Percentiles rank a stretch among this genome's conserved stretches.
These are phyloP conservation scores for Coccomyxa sp. DNA, from an alignment of 139 green algal species.

Conservation along the genomic window DNA sequence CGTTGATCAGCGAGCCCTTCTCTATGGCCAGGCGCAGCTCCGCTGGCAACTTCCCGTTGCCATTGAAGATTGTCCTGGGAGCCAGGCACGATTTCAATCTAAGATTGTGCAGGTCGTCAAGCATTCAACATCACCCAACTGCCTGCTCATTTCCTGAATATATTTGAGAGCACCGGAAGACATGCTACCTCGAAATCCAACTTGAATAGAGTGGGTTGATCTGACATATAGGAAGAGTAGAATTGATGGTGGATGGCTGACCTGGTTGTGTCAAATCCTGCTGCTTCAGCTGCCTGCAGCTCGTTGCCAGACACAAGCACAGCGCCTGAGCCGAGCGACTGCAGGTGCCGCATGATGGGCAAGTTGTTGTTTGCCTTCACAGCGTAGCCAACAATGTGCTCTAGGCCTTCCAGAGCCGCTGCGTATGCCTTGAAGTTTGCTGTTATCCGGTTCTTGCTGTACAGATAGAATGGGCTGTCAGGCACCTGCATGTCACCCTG, in stretches of 20 bases:
- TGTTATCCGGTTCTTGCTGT: constrained; percentile 70
- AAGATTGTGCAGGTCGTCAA: too few relatives aligned
- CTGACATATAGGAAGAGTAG: too few relatives aligned
- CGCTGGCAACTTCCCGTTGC: constrained; percentile 93
- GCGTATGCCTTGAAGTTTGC: constrained; percentile 81
- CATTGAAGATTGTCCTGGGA: constrained; percentile 74
- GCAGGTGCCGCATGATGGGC: constrained; percentile 80
- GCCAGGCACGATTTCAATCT: too few relatives aligned
- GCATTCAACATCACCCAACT: too few relatives aligned
- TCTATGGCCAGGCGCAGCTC: constrained; percentile 88
- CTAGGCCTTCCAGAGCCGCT: constrained; percentile 76
- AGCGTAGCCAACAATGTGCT: constrained; percentile 92
- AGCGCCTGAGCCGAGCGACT: constrained; percentile 70
- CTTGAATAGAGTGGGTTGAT: too few relatives aligned
- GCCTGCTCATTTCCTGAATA: too few relatives aligned
- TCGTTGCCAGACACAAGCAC: constrained; percentile 97
- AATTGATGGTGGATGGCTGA: constrained; percentile 9
- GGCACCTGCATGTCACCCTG: constrained; percentile 35
- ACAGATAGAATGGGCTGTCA: constrained; percentile 91
- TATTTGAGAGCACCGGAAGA: too few relatives aligned
- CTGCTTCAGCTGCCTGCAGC: constrained; percentile 78
- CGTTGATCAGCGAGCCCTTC: constrained; percentile 88
- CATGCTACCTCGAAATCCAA: too few relatives aligned
- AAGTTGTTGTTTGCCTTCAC: constrained; percentile 99
- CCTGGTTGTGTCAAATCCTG: constrained; percentile 87